These are phyloP conservation scores for Shiraia bambusicola DNA, from an alignment of 2,329 filamentous ascomycete genomes.

Conservation along the genomic window DNA sequence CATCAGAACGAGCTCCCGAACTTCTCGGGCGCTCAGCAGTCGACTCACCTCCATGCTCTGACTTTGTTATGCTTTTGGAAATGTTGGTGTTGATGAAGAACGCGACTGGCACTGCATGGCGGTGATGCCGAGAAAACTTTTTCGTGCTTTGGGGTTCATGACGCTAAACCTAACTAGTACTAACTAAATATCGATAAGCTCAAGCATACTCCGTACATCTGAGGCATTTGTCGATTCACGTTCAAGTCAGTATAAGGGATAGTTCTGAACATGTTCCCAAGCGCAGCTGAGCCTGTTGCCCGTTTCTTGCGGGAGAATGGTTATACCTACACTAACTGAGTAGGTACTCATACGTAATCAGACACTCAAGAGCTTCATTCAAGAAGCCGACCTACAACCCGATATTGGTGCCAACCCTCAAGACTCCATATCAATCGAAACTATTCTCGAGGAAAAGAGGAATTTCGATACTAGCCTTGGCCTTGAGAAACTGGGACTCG, in stretches of 20 bases:
- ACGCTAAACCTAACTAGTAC: too few species aligned
- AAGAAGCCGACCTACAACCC: conserved; percentile 56
- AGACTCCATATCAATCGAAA: conserved; percentile 58
- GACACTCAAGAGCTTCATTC: conserved; percentile 60
- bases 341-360: conserved; percentile 31
- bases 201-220: not conserved
- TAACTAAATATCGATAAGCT: conserved; percentile 11
- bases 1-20: not conserved
- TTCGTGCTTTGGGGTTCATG: not conserved
- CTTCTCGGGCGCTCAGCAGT: not conserved
- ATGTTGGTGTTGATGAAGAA: too few species aligned
- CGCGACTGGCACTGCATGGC: not conserved
- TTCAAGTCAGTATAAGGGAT: not conserved
- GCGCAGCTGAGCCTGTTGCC: conserved; percentile 46
- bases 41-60: conserved; percentile 13
- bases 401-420: conserved; percentile 50
- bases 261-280: conserved; percentile 32
- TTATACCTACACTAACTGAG: conserved; percentile 24
- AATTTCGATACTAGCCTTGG: conserved; percentile 56
- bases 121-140: not conserved
- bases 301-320: conserved; percentile 45
- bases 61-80: too few species aligned
- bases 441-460: conserved; percentile 62
- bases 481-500: conserved; percentile 57
- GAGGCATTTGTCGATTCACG: not conserved